Evolutionary conservation across 305 asterid genomes (phyloP), one percentile per base, ranked within the genome.

Genomic region (Lippia alba): DNA sequence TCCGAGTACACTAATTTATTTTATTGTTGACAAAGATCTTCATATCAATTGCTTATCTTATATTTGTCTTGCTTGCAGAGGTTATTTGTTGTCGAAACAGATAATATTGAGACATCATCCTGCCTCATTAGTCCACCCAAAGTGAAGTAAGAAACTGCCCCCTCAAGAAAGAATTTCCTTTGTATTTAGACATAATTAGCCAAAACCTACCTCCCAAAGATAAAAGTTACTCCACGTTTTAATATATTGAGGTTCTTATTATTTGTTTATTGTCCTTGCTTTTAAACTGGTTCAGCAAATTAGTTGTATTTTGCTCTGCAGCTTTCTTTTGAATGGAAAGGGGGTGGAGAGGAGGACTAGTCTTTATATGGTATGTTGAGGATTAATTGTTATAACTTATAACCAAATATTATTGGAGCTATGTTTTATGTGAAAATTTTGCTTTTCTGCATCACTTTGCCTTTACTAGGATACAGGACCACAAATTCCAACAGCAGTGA

Each of bases 281-380:
- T 64, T 48, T 11, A 56, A 46, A 61, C 60, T 18, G 56, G 39
- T 64, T 72, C 71, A 63, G 66, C 8, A 51, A 56, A 59, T 59
- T 56, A 14, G 67, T 19, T 73, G 50, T 64, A 49, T 74, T 51
- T 39, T 11, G 51, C 69, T 78, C 67, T 89, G 80, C 85, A 94
- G 99, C 88, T 87, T 94, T 84, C 84, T 91, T 68, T 75, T 94
- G 80, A 91, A 94, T 72, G 97, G 99, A 36, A 82, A 73, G 65
- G 93, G 83, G 66, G 97, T 89, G 67, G 93, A 85, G 8, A 78
- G 68, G 71, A 87, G 97, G 85, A 86, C 72, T 46, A 88, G 33
- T 70, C 51, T 65, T 61, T 81, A 4, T 72, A 45, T 78, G 97
- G 99, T 94, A 66, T 64, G 92, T 72, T 64, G 36, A 54, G 3